Evolutionary conservation across 2,329 filamentous ascomycete species (phyloP), one percentile per base, ranked within the genome.

Genomic region (Alternaria sp.): DNA sequence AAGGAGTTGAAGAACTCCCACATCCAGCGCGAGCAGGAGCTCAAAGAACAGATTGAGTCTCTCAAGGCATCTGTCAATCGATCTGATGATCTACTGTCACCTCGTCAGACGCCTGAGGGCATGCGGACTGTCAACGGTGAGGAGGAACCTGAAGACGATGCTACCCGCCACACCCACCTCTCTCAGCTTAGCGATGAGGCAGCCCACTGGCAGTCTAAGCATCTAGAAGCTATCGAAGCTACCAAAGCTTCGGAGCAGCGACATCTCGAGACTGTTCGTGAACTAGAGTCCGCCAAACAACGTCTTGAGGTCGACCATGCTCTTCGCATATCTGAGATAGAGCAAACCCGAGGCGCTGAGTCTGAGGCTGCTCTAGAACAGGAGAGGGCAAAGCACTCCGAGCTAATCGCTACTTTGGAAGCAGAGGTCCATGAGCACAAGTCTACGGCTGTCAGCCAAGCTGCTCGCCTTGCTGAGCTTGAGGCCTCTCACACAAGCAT

Each of bases 401-500:
- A 86, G 40, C 84, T 85, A 21, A 80, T 89, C 11, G 83, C 85
- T 57, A 75, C 82, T 21, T 81, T 97, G 45, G 91, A 91, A 66
- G 85, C 82, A 62, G 90, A 97, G 76, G 90, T 97, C 57, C 89
- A 94, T 55, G 89, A 93, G 75, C 93, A 97, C 81, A 94, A 92
- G 81, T 82, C 86, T 4, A 87, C 91, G 40, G 90, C 96, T 71
- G 86, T 87, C 66, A 86, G 83, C 68, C 92, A 94, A 71, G 84
- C 89, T 12, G 77, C 86, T 43, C 92, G 90, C 71, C 89, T 97
- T 28, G 85, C 89, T 4, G 87, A 91, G 68, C 85, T 97, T 13
- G 93, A 97, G 79, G 82, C 89, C 67, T 87, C 90, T 5, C 91
- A 96, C 75, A 79, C 86, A 30, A 85, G 86, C 25, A 87, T 91